Conservation (phyloP, 164 flowering plant genomes). For the Warburgia ugandensis region DNA sequence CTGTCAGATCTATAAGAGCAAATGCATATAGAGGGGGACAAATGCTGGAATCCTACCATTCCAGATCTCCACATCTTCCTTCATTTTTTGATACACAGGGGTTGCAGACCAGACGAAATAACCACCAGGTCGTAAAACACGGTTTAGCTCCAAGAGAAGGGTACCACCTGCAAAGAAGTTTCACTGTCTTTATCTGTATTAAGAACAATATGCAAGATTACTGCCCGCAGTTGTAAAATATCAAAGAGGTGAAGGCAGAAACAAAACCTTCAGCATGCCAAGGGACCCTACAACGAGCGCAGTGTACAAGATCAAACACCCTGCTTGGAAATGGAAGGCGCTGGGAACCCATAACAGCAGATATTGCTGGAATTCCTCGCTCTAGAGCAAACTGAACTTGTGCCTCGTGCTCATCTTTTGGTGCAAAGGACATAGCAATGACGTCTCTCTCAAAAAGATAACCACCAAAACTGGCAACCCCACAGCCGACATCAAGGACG, state of each 20-base stretch:
- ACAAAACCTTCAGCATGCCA: conserved; percentile 75
- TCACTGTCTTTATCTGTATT: too few relatives aligned
- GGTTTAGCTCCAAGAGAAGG: conserved; percentile 84
- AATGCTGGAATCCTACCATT: too few relatives aligned
- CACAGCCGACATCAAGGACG: conserved; percentile 85
- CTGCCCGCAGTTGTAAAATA: too few relatives aligned
- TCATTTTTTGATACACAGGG: conserved; percentile 76
- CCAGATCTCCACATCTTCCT: conserved; percentile 90
- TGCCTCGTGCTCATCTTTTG: conserved; percentile 94
- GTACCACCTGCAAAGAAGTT: conserved; percentile 54
- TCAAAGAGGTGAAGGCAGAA: too few relatives aligned
- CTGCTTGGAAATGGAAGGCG: conserved; percentile 80
- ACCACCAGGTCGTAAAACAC: conserved; percentile 87
- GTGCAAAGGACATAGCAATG: conserved; percentile 89
- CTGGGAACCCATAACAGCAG: conserved; percentile 95
- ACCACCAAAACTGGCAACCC: conserved; percentile 96
- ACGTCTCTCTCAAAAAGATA: conserved; percentile 79
- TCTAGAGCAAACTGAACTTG: conserved; percentile 95
- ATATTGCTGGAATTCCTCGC: conserved; percentile 90
- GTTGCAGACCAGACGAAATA: conserved; percentile 98
- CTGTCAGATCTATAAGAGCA: too few relatives aligned
- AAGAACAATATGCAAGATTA: too few relatives aligned
- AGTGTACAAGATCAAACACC: conserved; percentile 82
- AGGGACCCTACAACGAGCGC: conserved; percentile 92
- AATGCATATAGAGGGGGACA: too few relatives aligned